phyloP scores from a whole-genome alignment of 495 filamentous ascomycete genomes.

The Pseudoneurospora amorphoporcata region DNA sequence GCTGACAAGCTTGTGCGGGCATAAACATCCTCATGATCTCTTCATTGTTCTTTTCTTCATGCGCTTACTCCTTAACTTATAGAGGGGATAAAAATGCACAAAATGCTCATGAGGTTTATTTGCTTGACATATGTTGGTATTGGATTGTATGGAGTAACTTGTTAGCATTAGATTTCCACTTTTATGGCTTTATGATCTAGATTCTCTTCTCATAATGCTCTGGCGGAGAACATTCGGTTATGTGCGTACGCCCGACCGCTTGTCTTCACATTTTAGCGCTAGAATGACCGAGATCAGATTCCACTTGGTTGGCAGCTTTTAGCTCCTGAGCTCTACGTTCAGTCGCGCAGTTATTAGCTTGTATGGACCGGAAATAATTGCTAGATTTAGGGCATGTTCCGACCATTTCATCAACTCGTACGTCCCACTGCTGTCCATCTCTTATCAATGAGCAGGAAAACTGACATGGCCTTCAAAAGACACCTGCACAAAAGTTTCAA shows the following conservation, averaged over 20 bases:
- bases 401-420: background rate
- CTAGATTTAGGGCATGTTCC: background rate
- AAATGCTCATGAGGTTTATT: background rate
- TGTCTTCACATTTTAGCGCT: background rate
- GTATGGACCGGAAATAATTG: background rate
- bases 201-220: background rate
- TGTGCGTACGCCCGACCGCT: background rate
- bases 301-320: background rate
- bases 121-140: background rate
- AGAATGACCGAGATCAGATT: background rate
- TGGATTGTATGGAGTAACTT: background rate
- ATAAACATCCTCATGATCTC: background rate
- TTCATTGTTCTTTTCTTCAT: background rate
- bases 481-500: background rate
- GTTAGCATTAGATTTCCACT: background rate
- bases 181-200: background rate
- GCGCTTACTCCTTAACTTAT: background rate
- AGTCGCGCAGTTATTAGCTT: background rate
- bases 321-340: background rate
- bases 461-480: background rate
- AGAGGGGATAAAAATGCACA: background rate
- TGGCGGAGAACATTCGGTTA: background rate
- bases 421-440: background rate
- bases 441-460: background rate
- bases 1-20: slow-evolving; percentile 60